These are phyloP conservation scores for Tolypocladium tundrense DNA, from an alignment of 2,329 filamentous ascomycete species.

Conservation along the genomic window DNA sequence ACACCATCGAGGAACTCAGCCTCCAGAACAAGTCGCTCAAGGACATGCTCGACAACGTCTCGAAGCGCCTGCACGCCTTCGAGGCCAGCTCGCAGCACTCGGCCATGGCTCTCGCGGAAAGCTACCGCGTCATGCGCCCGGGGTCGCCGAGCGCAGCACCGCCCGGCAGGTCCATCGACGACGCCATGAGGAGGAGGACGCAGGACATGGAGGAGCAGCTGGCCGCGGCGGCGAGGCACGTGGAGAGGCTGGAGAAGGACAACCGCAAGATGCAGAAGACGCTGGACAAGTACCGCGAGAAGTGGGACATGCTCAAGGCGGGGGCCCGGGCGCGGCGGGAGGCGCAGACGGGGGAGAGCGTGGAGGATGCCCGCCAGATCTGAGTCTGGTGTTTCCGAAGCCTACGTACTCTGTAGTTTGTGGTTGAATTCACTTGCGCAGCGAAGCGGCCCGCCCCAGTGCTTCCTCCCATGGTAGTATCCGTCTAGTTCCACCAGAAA, in stretches of 20 bases:
- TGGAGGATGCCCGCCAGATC: conserved; percentile 19
- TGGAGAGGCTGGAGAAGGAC: conserved; percentile 56
- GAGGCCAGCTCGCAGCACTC: conserved; percentile 86
- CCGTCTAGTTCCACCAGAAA: conserved; percentile 77
- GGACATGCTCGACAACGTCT: conserved; percentile 74
- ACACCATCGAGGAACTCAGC: conserved; percentile 77
- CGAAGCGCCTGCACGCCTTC: conserved; percentile 82
- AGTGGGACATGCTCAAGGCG: conserved; percentile 52
- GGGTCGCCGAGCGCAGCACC: conserved; percentile 32
- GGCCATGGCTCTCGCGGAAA: conserved; percentile 77
- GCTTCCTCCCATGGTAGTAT: not conserved
- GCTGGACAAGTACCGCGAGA: conserved; percentile 47
- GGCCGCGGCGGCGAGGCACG: conserved; percentile 43
- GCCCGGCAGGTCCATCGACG: conserved; percentile 20
- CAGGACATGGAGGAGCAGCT: conserved; percentile 61
- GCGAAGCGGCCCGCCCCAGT: not conserved
- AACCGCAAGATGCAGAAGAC: conserved; percentile 46
- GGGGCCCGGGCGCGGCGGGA: conserved; percentile 46
- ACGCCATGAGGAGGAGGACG: conserved; percentile 36
- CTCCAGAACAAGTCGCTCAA: conserved; percentile 83
- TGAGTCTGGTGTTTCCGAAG: not conserved
- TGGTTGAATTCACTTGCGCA: not conserved
- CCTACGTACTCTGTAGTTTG: not conserved
- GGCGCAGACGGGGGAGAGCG: conserved; percentile 27
- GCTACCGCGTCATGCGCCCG: conserved; percentile 53